Percentiles rank a stretch among this genome's conserved stretches.
Evolutionary conservation across 805 yeast genomes (phyloP).

Genomic region (Lachancea dasiensis): DNA sequence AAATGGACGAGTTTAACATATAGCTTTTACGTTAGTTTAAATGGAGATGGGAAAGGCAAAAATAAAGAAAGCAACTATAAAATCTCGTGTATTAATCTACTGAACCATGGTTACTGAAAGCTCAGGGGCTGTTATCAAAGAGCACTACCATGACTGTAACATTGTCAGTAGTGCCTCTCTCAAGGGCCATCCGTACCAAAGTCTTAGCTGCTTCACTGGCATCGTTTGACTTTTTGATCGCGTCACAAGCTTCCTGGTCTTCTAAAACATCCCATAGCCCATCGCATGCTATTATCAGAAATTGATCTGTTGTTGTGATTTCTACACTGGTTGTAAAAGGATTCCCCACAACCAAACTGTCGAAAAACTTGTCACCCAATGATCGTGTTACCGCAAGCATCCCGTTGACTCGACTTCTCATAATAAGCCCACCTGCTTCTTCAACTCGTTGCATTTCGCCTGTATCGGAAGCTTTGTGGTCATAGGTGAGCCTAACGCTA

Average conservation of each 20-base stretch:
- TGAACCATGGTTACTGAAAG: background rate
- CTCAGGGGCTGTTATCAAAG: conserved; percentile 15
- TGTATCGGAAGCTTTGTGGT: conserved; percentile 84
- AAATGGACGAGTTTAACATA: conserved; percentile 25
- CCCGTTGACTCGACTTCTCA: conserved; percentile 92
- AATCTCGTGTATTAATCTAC: background rate
- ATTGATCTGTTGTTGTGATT: conserved; percentile 57
- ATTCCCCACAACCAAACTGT: conserved; percentile 77
- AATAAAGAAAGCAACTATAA: background rate
- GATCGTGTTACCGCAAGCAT: conserved; percentile 92
- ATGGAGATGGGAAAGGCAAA: too few relatives aligned
- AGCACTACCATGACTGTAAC: conserved; percentile 85
- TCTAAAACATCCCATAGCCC: conserved; percentile 94
- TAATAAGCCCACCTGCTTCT: conserved; percentile 75
- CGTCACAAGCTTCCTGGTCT: conserved; percentile 77
- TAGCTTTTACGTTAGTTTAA: background rate
- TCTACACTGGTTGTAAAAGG: conserved; percentile 91
- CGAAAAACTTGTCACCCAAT: conserved; percentile 89
- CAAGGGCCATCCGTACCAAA: conserved; percentile 68
- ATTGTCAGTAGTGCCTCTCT: conserved; percentile 79
- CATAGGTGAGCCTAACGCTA: conserved; percentile 79
- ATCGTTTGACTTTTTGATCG: conserved; percentile 49
- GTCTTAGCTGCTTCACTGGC: conserved; percentile 62
- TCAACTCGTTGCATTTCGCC: conserved; percentile 72
- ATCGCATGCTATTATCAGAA: conserved; percentile 88